phyloP scores from a whole-genome alignment of 768 basidiomycete species.

The Suillus alpinus region DNA sequence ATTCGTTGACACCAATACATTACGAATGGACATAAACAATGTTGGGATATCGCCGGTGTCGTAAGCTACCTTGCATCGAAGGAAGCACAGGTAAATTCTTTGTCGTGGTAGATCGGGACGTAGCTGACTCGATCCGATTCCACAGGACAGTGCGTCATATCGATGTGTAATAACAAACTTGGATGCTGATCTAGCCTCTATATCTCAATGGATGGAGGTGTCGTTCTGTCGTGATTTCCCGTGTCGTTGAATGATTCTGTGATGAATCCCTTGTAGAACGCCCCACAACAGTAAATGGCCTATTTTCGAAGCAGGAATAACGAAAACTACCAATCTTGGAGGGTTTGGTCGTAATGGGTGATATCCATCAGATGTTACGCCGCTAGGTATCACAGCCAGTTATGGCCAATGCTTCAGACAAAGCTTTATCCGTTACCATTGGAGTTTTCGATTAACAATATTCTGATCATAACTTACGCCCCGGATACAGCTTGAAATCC shows the following conservation, averaged over 20 bases:
- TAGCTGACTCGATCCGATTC: background rate
- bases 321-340: background rate
- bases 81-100: conserved; percentile 19
- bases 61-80: conserved; percentile 26
- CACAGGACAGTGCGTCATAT: background rate
- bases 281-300: background rate
- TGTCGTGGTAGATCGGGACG: background rate
- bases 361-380: background rate
- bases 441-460: background rate
- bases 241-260: background rate
- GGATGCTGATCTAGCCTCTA: background rate
- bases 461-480: background rate
- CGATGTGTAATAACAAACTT: background rate
- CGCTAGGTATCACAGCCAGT: background rate
- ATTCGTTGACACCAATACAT: background rate
- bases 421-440: background rate
- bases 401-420: background rate
- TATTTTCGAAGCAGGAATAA: background rate
- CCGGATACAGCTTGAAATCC: background rate
- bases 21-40: background rate
- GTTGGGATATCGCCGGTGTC: conserved; percentile 18
- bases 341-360: background rate
- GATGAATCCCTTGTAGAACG: background rate
- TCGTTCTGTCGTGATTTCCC: conserved; percentile 1
- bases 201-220: conserved; percentile 6